phyloP scores from a whole-genome alignment of 805 yeast species.

The Kazachstania kunashirensis region DNA sequence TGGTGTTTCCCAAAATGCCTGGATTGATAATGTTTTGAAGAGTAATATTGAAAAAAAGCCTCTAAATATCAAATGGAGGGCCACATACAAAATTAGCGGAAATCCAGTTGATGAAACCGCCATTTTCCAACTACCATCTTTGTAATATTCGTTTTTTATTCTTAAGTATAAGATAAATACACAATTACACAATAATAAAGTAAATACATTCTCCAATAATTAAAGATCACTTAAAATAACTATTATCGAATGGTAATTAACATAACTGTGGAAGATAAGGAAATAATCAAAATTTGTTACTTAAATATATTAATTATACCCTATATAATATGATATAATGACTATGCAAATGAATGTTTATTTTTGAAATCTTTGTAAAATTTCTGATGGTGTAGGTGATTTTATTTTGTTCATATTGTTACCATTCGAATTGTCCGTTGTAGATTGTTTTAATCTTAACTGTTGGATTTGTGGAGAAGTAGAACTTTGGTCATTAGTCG shows the following conservation, averaged over 20 bases:
- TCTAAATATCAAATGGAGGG: slow-evolving; percentile 72
- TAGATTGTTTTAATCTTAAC: neutral
- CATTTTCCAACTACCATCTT: slow-evolving; percentile 34
- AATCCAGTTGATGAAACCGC: slow-evolving; percentile 47
- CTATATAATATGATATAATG: neutral
- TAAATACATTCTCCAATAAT: no score
- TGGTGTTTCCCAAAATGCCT: slow-evolving; percentile 43
- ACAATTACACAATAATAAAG: no score
- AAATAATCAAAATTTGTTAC: no score
- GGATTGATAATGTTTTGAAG: slow-evolving; percentile 28
- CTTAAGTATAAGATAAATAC: no score
- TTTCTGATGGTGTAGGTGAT: slow-evolving; percentile 30
- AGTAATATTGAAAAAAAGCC: slow-evolving; percentile 25
- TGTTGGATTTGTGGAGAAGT: neutral
- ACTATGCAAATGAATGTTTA: slow-evolving; percentile 14
- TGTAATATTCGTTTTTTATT: no score
- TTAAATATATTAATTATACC: no score
- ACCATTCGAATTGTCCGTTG: neutral
- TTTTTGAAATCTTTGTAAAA: slow-evolving; percentile 27
- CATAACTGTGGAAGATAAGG: no score
- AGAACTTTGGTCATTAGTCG: neutral
- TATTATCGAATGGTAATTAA: no score
- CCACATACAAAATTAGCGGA: slow-evolving; percentile 44
- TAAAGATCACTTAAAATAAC: no score
- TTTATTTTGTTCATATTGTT: slow-evolving; percentile 8